phyloP scores from a whole-genome alignment of 2,329 filamentous ascomycete genomes.

The Ophiostoma populinum region DNA sequence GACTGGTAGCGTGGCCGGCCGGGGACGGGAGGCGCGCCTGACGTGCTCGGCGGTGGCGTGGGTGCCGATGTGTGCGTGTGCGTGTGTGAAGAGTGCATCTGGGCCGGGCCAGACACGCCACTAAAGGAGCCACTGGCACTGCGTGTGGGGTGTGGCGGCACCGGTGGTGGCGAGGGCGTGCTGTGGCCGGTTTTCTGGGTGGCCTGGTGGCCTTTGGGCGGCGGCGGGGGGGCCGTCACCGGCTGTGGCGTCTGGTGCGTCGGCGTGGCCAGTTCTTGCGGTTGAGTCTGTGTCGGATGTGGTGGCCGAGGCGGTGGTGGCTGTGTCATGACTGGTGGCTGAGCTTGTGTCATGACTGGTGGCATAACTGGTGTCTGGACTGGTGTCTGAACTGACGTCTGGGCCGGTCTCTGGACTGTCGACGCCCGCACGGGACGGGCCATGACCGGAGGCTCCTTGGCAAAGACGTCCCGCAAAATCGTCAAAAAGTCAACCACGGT shows the following conservation, averaged over 20 bases:
- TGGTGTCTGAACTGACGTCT: constrained; percentile 16
- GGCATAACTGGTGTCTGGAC: constrained; percentile 12
- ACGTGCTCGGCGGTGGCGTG: neutral
- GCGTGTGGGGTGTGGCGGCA: constrained; percentile 7
- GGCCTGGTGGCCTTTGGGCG: constrained; percentile 30
- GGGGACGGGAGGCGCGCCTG: constrained; percentile 7
- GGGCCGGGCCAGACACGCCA: no score
- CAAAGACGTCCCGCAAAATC: constrained; percentile 72
- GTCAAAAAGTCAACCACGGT: constrained; percentile 67
- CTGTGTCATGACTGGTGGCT: no score
- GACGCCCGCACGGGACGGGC: constrained; percentile 31
- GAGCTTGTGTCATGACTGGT: constrained; percentile 15
- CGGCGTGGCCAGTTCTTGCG: constrained; percentile 36
- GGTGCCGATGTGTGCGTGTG: no score
- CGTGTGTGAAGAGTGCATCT: neutral
- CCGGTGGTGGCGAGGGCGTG: constrained; percentile 7
- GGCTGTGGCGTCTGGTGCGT: constrained; percentile 2
- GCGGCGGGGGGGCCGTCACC: constrained; percentile 29
- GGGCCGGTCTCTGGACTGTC: constrained; percentile 6
- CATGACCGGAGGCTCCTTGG: constrained; percentile 84
- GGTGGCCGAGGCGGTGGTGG: constrained; percentile 30
- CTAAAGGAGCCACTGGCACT: no score
- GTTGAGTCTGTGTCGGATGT: constrained; percentile 55
- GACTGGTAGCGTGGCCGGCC: constrained; percentile 11
- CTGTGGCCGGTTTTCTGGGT: neutral